Conservation (phyloP, 257 asterid genomes). For the Solanum chiquidenum region DNA sequence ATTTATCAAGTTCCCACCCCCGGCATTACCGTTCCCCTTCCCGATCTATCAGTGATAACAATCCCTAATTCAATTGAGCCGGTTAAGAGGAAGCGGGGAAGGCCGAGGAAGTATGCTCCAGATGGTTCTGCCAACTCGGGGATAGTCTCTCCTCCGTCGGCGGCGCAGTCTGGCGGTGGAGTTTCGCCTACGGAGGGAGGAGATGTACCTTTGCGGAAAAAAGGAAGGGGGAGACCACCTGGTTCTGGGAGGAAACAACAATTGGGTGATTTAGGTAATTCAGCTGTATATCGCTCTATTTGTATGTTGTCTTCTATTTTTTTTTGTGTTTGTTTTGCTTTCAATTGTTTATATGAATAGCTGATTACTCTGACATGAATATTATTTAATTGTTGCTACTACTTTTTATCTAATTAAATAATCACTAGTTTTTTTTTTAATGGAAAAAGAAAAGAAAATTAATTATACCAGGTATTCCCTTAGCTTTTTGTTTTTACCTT, state of each 20-base stretch:
- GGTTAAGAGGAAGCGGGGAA: constrained; percentile 5
- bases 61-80: neutral
- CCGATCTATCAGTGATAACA: neutral
- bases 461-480: neutral
- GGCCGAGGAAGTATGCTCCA: constrained; percentile 11
- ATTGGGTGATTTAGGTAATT: neutral
- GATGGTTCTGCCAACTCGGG: neutral
- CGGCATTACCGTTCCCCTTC: neutral
- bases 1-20: neutral
- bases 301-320: neutral
- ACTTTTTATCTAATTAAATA: neutral
- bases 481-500: neutral
- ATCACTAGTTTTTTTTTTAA: neutral
- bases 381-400: neutral
- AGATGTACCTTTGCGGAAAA: neutral
- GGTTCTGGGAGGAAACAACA: constrained; percentile 1
- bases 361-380: neutral
- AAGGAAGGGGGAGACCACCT: constrained; percentile 5
- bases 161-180: neutral
- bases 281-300: neutral
- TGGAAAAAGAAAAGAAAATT: neutral
- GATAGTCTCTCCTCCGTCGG: neutral
- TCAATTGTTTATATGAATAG: neutral
- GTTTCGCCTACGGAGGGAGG: neutral
- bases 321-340: neutral